phyloP scores from a whole-genome alignment of 345 rosid species.

The Gossypium turneri region DNA sequence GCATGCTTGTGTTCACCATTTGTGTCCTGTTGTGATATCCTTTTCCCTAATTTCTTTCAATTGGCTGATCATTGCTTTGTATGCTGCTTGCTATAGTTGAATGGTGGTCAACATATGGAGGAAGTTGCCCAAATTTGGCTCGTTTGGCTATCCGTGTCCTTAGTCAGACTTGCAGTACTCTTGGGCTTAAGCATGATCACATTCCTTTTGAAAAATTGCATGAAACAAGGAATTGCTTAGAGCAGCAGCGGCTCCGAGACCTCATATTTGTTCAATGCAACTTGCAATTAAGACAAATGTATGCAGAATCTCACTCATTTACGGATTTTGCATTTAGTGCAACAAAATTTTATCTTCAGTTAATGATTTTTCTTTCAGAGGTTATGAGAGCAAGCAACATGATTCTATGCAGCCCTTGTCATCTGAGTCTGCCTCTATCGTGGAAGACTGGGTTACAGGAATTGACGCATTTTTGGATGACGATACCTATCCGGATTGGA shows the following conservation, averaged over 20 bases:
- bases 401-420: constrained; percentile 46
- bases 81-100: constrained; percentile 49
- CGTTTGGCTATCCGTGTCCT: constrained; percentile 77
- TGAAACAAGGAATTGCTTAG: constrained; percentile 64
- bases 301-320: constrained; percentile 22
- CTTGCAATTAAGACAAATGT: constrained; percentile 65
- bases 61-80: constrained; percentile 1
- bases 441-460: constrained; percentile 78
- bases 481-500: constrained; percentile 60
- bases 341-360: constrained; percentile 11
- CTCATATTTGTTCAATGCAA: constrained; percentile 76
- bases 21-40: neutral
- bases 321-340: neutral
- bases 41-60: neutral
- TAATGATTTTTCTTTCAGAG: constrained; percentile 21
- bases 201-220: constrained; percentile 42
- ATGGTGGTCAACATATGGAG: constrained; percentile 97
- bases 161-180: constrained; percentile 72
- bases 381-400: constrained; percentile 35
- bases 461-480: constrained; percentile 51
- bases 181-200: constrained; percentile 35
- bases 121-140: constrained; percentile 82
- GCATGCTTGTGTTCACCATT: neutral
- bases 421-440: constrained; percentile 33
- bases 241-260: constrained; percentile 67